Evolutionary conservation across 2,329 filamentous ascomycete species (phyloP), one percentile per base, ranked within the genome.

Genomic region (Trichophyton simii): DNA sequence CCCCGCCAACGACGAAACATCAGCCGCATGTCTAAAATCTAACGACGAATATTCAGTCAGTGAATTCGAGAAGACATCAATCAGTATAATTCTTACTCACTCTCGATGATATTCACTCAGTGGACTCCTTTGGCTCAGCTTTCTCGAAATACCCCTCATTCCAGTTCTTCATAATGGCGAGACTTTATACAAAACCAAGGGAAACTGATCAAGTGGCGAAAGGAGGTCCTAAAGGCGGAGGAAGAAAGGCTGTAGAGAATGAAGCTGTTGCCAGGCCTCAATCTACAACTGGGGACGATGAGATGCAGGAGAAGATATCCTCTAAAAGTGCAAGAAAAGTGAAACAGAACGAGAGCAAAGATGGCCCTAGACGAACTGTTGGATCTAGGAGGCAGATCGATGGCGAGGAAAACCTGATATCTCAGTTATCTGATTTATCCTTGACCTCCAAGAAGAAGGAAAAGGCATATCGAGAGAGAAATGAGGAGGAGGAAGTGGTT

Each of bases 1-100:
- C 50, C 50, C 50, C n/a, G 50, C 50, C 50, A 54, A 54, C 50
- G 28, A n/a, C 18, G n/a, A 31, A 52, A n/a, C 50, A n/a, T 54
- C 22, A 54, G 22, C 28, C 28, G 13, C 50, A 54, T 15, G 25
- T 31, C 50, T 18, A 44, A 44, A 44, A 54, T 1, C 28, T 13
- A 22, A 20, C 44, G 20, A 15, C 25, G 46, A 28, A 25, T 8
- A 28, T 7, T n/a, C 46, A 20, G 18, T 20, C 44, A 13, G 20
- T 11, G 18, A 22, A 48, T 48, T 3, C n/a, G 25, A 22, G 7
- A 11, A 20, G 6, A 48, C 11, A 22, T 48, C 20, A 2, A 22
- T 48, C 20, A 2, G 18, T 6, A 48, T 9, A 20, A 25, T 11
- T 22, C 44, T 18, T 25, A 22, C 20, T 48, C 22, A 48, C 0